A percentile compares a stretch with the other conserved stretches of the same genome.
These are phyloP conservation scores for Eimeria praecox DNA, from an alignment of 169 alveolate species.

Conservation along the genomic window DNA sequence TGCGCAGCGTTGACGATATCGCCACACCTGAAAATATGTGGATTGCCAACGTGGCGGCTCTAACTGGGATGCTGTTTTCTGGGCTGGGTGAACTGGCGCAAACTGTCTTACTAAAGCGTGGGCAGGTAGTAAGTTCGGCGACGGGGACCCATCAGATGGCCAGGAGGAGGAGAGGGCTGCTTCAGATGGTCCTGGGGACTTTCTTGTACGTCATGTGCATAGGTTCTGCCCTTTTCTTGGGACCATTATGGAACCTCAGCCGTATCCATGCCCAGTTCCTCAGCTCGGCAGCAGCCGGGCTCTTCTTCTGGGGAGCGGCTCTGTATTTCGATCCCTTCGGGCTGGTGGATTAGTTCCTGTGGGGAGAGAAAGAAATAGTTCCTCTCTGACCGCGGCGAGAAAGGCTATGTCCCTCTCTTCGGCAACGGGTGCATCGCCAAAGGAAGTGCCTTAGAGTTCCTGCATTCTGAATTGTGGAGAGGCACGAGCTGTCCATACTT, in stretches of 20 bases:
- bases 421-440: neutral
- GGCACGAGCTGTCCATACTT: neutral
- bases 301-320: constrained; percentile 34
- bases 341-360: neutral
- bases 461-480: neutral
- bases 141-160: neutral
- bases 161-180: neutral
- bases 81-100: constrained; percentile 21
- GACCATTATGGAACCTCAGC: neutral
- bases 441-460: neutral
- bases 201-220: neutral
- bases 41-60: neutral
- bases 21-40: neutral
- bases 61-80: neutral
- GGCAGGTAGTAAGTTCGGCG: neutral
- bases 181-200: constrained; percentile 7
- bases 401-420: neutral
- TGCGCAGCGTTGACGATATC: neutral
- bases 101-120: neutral
- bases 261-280: neutral
- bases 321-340: constrained; percentile 34
- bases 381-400: neutral
- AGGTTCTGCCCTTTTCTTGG: neutral
- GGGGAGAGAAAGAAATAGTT: neutral
- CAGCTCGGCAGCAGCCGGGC: constrained; percentile 26